These are phyloP conservation scores for Yarrowia sp. DNA, from an alignment of 805 yeast genomes.

Conservation along the genomic window DNA sequence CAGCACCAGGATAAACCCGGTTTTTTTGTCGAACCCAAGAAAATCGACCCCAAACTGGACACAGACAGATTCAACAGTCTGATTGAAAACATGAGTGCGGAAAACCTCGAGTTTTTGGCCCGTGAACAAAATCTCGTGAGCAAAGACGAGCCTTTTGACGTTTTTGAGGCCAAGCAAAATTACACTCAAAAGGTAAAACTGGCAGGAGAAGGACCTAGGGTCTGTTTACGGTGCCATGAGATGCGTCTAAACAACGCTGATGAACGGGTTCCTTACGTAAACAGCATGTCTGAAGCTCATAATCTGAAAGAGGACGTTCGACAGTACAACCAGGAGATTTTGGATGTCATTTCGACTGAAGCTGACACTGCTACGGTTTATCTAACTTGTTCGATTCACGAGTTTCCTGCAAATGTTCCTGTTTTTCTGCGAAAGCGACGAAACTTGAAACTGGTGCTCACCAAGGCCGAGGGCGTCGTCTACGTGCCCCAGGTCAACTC, in stretches of 20 bases:
- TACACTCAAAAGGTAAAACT: not conserved
- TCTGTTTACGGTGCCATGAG: slow-evolving; percentile 5
- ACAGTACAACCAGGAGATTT: not conserved
- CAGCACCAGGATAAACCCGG: not conserved
- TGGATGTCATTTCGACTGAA: not conserved
- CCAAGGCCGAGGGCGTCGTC: slow-evolving; percentile 16
- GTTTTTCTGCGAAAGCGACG: not conserved
- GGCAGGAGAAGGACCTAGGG: not conserved
- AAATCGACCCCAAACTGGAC: not conserved
- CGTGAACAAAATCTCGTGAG: not conserved
- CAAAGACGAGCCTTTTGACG: not conserved
- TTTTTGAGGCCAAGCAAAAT: not conserved
- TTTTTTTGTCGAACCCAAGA: not conserved
- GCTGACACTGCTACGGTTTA: not conserved
- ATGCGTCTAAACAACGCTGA: not conserved
- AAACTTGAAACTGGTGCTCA: slow-evolving; percentile 30
- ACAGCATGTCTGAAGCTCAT: not conserved
- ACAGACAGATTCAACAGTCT: not conserved
- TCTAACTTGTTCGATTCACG: slow-evolving; percentile 1
- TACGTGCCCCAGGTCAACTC: slow-evolving; percentile 19
- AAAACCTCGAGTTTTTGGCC: slow-evolving; percentile 14
- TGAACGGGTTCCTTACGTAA: not conserved
- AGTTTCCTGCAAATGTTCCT: slow-evolving; percentile 20
- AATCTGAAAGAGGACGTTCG: not conserved
- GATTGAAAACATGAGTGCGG: slow-evolving; percentile 1